phyloP scores from a whole-genome alignment of 148 eudicot genomes.

The Silene conica region DNA sequence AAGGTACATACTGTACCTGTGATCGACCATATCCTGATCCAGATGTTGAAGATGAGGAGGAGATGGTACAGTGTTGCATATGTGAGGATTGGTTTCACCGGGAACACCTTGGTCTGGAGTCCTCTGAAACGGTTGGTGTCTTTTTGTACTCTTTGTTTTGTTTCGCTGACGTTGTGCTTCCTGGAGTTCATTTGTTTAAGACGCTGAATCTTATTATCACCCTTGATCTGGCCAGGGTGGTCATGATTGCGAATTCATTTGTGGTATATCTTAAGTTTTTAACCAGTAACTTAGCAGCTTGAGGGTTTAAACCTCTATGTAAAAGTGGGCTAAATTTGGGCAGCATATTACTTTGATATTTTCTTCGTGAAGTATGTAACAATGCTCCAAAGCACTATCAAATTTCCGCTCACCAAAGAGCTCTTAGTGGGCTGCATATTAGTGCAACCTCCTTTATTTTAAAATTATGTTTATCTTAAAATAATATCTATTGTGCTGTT shows the following conservation, averaged over 20 bases:
- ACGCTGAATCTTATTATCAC: not conserved
- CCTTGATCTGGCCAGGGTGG: not conserved
- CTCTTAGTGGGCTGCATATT: not conserved
- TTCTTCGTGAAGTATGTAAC: not conserved
- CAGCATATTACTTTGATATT: not conserved
- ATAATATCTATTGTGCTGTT: not conserved
- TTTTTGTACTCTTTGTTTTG: slow-evolving; percentile 7
- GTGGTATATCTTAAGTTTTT: not conserved
- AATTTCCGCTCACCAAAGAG: not conserved
- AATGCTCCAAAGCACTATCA: not conserved
- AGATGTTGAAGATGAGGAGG: slow-evolving; percentile 75
- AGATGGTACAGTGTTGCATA: slow-evolving; percentile 88
- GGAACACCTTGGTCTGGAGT: slow-evolving; percentile 81
- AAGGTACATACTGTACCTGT: slow-evolving; percentile 88
- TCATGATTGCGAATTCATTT: not conserved
- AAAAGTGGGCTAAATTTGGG: not conserved
- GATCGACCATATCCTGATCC: slow-evolving; percentile 95
- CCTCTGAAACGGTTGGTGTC: slow-evolving; percentile 64
- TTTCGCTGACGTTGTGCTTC: not conserved
- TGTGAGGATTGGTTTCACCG: slow-evolving; percentile 99
- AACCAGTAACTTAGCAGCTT: too few species aligned
- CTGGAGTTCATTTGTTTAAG: not conserved
- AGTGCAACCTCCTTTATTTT: not conserved
- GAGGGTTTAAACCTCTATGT: not conserved
- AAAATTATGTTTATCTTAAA: not conserved